Percentiles rank a stretch among this genome's conserved stretches.
phyloP scores from a whole-genome alignment of 345 rosid genomes.

The Syzygium aromaticum region DNA sequence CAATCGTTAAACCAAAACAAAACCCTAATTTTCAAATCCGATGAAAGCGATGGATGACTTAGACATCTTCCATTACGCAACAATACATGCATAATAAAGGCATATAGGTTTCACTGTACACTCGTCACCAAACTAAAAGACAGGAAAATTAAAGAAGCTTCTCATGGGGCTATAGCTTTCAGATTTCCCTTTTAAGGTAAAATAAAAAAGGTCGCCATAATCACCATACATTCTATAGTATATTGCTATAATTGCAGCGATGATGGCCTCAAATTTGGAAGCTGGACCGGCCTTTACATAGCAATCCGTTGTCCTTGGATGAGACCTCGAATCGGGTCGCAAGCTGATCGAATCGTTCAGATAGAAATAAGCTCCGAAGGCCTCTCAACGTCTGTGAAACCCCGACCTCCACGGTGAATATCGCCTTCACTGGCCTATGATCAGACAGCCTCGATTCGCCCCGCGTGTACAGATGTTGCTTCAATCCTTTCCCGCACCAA shows the following conservation, averaged over 20 bases:
- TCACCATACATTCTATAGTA: not conserved
- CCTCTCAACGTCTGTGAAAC: not conserved
- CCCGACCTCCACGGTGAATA: not conserved
- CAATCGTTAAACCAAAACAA: not conserved
- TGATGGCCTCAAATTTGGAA: conserved; percentile 5
- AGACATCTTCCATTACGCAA: not conserved
- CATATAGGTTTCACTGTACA: not conserved
- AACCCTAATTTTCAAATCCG: not conserved
- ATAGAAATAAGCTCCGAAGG: conserved; percentile 21
- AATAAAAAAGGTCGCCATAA: not conserved
- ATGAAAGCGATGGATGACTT: not conserved
- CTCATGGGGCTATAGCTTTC: not conserved
- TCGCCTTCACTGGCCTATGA: not conserved
- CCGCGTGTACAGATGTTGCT: not conserved
- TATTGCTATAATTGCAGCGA: not conserved
- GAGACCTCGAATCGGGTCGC: conserved; percentile 13
- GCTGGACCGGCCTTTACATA: conserved; percentile 21
- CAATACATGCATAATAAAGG: not conserved
- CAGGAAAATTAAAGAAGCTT: not conserved
- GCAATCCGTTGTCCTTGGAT: conserved; percentile 14
- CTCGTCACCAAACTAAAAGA: not conserved
- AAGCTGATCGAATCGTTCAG: conserved; percentile 42
- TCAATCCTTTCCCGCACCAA: conserved; percentile 3
- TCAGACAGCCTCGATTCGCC: conserved; percentile 3
- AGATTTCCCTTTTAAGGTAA: not conserved